Evolutionary conservation across 257 asterid species (phyloP).

Genomic region (Lycium ferocissimum): DNA sequence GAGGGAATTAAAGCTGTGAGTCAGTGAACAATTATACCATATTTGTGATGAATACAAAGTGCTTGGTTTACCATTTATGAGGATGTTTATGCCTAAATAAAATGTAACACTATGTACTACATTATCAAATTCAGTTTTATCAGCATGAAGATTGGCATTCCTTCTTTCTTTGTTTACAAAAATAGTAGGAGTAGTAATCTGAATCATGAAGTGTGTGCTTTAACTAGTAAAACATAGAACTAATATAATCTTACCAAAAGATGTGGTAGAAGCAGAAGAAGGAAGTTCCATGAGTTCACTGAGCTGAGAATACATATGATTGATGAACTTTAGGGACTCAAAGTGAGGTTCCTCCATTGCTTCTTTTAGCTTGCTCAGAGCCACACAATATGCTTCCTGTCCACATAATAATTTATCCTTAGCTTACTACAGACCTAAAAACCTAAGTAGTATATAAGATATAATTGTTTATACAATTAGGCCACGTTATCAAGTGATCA

Average conservation of each 20-base stretch:
- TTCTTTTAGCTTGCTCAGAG: constrained; percentile 53
- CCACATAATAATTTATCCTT: not conserved
- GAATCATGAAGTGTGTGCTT: not conserved
- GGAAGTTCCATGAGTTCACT: constrained; percentile 44
- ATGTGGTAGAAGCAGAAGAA: constrained; percentile 20
- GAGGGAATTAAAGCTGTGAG: too few species aligned
- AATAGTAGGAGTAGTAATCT: not conserved
- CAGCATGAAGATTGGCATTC: not conserved
- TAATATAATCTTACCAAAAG: not conserved
- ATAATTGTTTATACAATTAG: not conserved
- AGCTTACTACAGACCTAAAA: not conserved
- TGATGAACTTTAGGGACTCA: constrained; percentile 61
- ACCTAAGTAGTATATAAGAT: not conserved
- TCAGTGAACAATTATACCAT: not conserved
- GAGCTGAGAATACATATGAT: constrained; percentile 61
- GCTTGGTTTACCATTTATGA: not conserved
- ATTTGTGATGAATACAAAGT: not conserved
- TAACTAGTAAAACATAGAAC: not conserved
- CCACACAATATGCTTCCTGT: constrained; percentile 59
- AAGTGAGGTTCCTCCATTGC: constrained; percentile 59
- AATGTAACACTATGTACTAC: not conserved
- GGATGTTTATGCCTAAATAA: not conserved
- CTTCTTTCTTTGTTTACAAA: not conserved
- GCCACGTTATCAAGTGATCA: not conserved
- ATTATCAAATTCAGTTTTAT: not conserved